Percentiles rank a stretch among this genome's conserved stretches.
phyloP scores from a whole-genome alignment of 352 stramenopile species.

The Blastocystis sp. region DNA sequence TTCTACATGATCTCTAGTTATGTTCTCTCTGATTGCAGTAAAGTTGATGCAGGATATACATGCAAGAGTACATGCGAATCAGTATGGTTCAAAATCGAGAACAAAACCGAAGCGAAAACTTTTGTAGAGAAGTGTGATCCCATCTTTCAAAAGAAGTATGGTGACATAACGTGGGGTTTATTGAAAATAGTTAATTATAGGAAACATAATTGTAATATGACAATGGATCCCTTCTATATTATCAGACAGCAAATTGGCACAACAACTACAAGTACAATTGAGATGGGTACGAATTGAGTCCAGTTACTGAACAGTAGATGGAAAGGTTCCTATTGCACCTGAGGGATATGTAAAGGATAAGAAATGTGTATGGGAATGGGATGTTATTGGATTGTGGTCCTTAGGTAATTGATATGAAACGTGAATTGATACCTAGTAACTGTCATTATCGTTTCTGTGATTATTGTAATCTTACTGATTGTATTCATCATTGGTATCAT shows the following conservation, averaged over 20 bases:
- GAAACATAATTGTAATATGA: not conserved
- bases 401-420: not conserved
- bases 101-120: not conserved
- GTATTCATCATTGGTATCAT: conserved; percentile 25
- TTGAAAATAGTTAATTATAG: not conserved
- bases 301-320: not conserved
- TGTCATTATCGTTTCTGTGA: not conserved
- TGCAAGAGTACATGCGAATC: not conserved
- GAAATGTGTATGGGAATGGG: not conserved
- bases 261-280: not conserved
- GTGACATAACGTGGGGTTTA: not conserved
- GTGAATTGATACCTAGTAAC: too few relatives aligned
- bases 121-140: not conserved
- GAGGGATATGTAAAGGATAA: not conserved
- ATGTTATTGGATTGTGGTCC: not conserved
- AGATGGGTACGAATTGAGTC: not conserved
- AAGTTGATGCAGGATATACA: not conserved
- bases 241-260: not conserved
- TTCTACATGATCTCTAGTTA: not conserved
- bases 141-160: not conserved
- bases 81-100: not conserved
- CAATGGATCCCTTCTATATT: not conserved
- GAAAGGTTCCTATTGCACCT: not conserved
- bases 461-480: not conserved
- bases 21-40: not conserved